Evolutionary conservation across 140 eudicot species (phyloP).

Genomic region (Oenanthe javanica): DNA sequence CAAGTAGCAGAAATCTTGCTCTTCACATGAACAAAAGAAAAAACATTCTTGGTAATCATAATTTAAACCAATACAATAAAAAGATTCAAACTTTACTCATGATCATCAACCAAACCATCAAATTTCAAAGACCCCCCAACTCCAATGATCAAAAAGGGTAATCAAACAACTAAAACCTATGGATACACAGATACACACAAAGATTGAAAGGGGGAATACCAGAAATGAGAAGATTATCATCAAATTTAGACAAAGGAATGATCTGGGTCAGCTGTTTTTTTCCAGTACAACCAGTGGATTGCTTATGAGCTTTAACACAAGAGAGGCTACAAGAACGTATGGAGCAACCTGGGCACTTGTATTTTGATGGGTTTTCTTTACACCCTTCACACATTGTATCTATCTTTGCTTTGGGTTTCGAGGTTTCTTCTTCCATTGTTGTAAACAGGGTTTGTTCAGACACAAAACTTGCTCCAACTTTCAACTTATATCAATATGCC

Average conservation of each 20-base stretch:
- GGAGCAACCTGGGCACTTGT: conserved; percentile 93
- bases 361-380: conserved; percentile 54
- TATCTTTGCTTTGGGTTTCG: conserved; percentile 4
- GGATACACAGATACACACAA: background rate
- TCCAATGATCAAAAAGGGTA: background rate
- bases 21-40: background rate
- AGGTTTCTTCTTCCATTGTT: conserved; percentile 4
- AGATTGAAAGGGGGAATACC: conserved; percentile 28
- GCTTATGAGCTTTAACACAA: conserved; percentile 93
- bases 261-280: conserved; percentile 47
- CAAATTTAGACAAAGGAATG: conserved; percentile 73
- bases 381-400: conserved; percentile 53
- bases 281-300: conserved; percentile 64
- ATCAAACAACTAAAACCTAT: background rate
- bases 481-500: background rate
- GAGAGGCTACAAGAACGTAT: conserved; percentile 80
- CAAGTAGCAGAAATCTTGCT: background rate
- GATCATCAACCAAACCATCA: background rate
- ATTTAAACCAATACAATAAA: background rate
- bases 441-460: background rate
- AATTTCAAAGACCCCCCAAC: background rate
- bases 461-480: background rate
- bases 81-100: background rate
- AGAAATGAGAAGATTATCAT: conserved; percentile 64
- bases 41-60: background rate